A percentile compares a stretch with the other conserved stretches of the same genome.
Evolutionary conservation across 2,329 filamentous ascomycete species (phyloP).

Genomic region (Didymella pomorum): DNA sequence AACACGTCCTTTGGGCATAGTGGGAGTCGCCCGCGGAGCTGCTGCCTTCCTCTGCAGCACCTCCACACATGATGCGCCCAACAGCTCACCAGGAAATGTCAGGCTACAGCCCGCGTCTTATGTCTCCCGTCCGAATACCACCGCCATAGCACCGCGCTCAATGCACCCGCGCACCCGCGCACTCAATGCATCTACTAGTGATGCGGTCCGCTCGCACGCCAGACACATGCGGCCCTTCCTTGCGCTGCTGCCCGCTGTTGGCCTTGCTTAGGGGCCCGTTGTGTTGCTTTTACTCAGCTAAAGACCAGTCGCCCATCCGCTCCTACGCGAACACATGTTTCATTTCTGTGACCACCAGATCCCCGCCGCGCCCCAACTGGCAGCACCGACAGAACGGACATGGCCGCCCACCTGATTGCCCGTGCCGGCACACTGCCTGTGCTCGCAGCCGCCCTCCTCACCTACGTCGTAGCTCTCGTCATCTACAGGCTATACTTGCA

Average conservation of each 20-base stretch:
- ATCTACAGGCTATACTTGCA: conserved; percentile 56
- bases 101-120: neutral
- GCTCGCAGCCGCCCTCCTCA: conserved; percentile 18
- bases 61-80: neutral
- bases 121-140: neutral
- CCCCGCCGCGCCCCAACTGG: conserved; percentile 7
- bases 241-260: neutral
- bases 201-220: too few species aligned
- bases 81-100: neutral
- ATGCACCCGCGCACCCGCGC: neutral
- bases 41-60: neutral
- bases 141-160: neutral
- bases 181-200: too few species aligned
- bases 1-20: neutral
- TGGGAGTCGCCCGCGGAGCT: neutral
- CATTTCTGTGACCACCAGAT: conserved; percentile 12
- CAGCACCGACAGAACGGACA: conserved; percentile 2
- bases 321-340: conserved; percentile 15
- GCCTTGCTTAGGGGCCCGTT: neutral
- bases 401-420: conserved; percentile 20
- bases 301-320: neutral
- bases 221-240: too few species aligned
- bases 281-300: conserved; percentile 1
- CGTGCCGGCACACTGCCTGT: conserved; percentile 19
- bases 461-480: conserved; percentile 32